phyloP scores from a whole-genome alignment of 164 flowering plant species.

The Kingdonia uniflora region DNA sequence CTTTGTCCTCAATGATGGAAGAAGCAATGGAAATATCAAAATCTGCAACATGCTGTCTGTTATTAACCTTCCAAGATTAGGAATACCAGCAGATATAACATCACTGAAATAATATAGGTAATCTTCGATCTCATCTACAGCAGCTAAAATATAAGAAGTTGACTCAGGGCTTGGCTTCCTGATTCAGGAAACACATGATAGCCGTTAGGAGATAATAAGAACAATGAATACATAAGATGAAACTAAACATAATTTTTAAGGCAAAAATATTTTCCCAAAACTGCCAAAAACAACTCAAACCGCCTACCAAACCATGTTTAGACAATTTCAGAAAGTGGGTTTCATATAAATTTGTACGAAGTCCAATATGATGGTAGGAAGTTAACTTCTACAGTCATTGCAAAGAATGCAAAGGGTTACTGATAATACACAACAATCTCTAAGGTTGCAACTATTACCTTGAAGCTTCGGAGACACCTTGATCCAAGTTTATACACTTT shows the following conservation, averaged over 20 bases:
- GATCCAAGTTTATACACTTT: constrained; percentile 63
- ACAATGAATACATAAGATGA: no score
- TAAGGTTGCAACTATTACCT: constrained; percentile 32
- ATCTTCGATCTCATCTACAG: constrained; percentile 93
- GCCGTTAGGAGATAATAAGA: constrained; percentile 9
- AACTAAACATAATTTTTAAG: no score
- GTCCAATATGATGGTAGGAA: no score
- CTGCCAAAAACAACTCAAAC: no score
- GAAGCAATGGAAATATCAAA: constrained; percentile 76
- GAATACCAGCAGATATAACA: constrained; percentile 89
- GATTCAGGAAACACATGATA: constrained; percentile 18
- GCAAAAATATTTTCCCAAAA: no score
- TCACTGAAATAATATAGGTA: constrained; percentile 86
- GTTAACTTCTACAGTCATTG: no score
- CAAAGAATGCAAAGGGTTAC: no score
- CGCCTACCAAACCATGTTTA: background rate
- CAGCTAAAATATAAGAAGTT: constrained; percentile 34
- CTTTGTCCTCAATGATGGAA: constrained; percentile 59
- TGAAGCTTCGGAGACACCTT: constrained; percentile 36
- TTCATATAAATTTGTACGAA: no score
- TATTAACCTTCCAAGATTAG: constrained; percentile 78
- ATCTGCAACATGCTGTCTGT: constrained; percentile 63
- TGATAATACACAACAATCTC: no score
- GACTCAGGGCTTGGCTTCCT: constrained; percentile 48
- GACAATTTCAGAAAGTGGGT: no score